Evolutionary conservation across 2,329 filamentous ascomycete species (phyloP).

Genomic region (Epichloe coenophiala): DNA sequence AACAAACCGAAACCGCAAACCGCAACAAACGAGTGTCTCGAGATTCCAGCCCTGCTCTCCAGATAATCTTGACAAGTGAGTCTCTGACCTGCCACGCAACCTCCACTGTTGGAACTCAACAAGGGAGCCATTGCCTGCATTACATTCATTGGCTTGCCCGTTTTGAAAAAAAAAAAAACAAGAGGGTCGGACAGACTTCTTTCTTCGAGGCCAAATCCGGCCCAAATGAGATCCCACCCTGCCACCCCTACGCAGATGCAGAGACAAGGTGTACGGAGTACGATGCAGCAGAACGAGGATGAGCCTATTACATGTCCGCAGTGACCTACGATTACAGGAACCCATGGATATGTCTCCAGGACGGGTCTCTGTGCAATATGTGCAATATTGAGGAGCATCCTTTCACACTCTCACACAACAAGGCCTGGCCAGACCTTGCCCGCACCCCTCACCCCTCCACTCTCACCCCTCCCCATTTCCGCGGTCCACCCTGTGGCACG

Average conservation of each 20-base stretch:
- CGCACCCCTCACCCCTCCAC: not conserved
- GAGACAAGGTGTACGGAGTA: not conserved
- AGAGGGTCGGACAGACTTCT: not conserved
- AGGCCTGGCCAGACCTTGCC: not conserved
- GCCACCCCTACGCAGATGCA: not conserved
- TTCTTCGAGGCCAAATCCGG: not conserved
- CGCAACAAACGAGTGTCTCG: no score
- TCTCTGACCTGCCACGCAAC: no score
- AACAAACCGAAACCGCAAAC: not conserved
- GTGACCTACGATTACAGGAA: not conserved
- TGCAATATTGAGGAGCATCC: not conserved
- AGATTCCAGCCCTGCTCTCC: not conserved
- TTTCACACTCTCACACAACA: not conserved
- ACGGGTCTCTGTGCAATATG: no score
- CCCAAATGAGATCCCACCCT: not conserved
- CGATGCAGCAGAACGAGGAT: not conserved
- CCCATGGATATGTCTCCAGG: no score
- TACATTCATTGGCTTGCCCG: no score
- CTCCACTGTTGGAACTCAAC: no score
- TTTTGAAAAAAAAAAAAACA: no score
- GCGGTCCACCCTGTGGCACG: slow-evolving; percentile 2
- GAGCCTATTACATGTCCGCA: not conserved
- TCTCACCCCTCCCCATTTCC: not conserved
- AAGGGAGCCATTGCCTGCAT: no score
- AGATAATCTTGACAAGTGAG: no score